Evolutionary conservation across 192 early-diverging fungal genomes (phyloP), one percentile per base, ranked within the genome.

Genomic region (Backusella macrospora): DNA sequence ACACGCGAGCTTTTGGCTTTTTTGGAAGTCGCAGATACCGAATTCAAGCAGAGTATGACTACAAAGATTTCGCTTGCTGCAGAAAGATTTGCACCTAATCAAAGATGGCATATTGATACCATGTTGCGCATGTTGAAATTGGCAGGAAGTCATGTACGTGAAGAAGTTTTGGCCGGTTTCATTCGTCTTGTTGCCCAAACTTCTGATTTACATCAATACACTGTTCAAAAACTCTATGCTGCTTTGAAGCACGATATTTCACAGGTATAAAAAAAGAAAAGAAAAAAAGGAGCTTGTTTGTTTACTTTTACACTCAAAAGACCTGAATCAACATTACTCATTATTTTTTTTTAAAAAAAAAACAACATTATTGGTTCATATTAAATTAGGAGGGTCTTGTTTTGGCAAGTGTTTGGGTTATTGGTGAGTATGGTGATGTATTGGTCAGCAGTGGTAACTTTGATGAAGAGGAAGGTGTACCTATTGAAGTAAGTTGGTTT

Each of bases 41-140:
- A 99, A 74, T 92, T 95, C 77, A 94, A 93, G 78, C 87, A 93
- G 40, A 89, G 90, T n/a, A 96, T 98, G 86, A 95, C 96, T 4
- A 89, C 90, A 64, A 91, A 96, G 59, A 94, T 99, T 65, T 92
- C 92, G 43, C 90, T 96, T 5, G 95, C 95, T 62, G 96, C 97
- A n/a, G 94, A 93, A 26, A 85, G 83, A 64, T 99, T 94, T 78
- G 92, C 95, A 48, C 96, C 97, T 26, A 96, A 96, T 77, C 93
- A 92, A 70, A 92, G 95, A 46, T 99, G 98, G 98, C 96, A 98
- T 74, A 88, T 98, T 65, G 98, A 99, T 74, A 98, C 95, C 3
- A 90, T 98, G 62, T 82, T 94, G 73, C 91, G 97, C 8, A 95
- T 98, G 42, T 82, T 99, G 49, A 88, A 91, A 64, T 78, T 91